Evolutionary conservation across 768 basidiomycete species (phyloP).

Genomic region (Phylloporus scabripes): DNA sequence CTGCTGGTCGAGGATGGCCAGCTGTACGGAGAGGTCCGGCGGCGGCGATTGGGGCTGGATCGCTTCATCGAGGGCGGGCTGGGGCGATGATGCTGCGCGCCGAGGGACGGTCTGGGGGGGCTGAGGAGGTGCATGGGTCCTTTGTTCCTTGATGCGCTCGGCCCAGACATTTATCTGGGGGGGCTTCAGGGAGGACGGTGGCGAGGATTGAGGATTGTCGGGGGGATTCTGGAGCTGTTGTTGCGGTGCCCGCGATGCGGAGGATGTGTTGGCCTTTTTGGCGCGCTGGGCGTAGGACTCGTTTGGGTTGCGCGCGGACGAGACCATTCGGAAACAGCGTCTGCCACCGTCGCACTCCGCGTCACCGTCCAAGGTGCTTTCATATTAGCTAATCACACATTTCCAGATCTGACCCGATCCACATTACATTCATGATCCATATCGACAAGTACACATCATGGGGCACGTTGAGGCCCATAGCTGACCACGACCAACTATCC

Average conservation of each 20-base stretch:
- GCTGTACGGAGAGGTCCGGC: slow-evolving; percentile 12
- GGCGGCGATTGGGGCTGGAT: slow-evolving; percentile 18
- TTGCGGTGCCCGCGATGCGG: background rate
- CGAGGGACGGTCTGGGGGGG: slow-evolving; percentile 15
- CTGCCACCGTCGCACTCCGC: slow-evolving; percentile 23
- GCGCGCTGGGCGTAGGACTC: slow-evolving; percentile 57
- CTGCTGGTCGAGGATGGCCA: slow-evolving; percentile 21
- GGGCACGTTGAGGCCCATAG: slow-evolving; percentile 37
- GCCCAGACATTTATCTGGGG: slow-evolving; percentile 39
- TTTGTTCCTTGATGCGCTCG: slow-evolving; percentile 38
- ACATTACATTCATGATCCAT: slow-evolving; percentile 1
- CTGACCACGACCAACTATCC: background rate
- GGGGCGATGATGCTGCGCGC: slow-evolving; percentile 8
- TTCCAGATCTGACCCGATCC: slow-evolving; percentile 14
- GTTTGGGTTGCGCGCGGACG: slow-evolving; percentile 33
- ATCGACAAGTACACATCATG: background rate
- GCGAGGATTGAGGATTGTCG: background rate
- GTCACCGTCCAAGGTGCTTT: slow-evolving; percentile 7
- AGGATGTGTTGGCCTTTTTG: slow-evolving; percentile 35
- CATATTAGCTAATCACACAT: slow-evolving; percentile 17
- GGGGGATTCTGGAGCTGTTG: slow-evolving; percentile 3
- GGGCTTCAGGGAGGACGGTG: slow-evolving; percentile 10
- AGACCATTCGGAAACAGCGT: slow-evolving; percentile 27
- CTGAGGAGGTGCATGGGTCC: slow-evolving; percentile 10
- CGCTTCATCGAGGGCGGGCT: slow-evolving; percentile 12